Evolutionary conservation across 2,329 filamentous ascomycete species (phyloP).

Genomic region (Fusarium solani-melongenae): DNA sequence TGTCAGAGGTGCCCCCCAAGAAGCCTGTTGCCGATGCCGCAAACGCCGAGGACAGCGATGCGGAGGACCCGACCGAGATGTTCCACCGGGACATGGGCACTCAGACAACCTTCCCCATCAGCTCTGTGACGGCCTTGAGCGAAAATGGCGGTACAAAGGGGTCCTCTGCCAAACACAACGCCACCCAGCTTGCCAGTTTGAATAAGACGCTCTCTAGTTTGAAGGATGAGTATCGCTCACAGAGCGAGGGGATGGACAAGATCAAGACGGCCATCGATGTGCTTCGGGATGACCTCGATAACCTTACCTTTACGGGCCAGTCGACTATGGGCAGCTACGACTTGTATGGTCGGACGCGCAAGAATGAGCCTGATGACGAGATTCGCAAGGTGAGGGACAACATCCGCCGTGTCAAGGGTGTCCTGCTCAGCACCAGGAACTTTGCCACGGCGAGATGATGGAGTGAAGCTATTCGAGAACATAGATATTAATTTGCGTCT

Average conservation of each 20-base stretch:
- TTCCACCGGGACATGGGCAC: conserved; percentile 86
- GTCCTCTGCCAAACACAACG: conserved; percentile 52
- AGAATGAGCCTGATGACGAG: conserved; percentile 73
- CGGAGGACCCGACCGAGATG: conserved; percentile 77
- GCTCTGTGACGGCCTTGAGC: conserved; percentile 21
- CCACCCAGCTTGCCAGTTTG: conserved; percentile 56
- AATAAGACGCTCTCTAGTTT: conserved; percentile 55
- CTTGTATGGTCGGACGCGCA: conserved; percentile 56
- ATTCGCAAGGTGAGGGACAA: conserved; percentile 78
- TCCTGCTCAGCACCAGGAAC: conserved; percentile 78
- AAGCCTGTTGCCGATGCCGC: conserved; percentile 27
- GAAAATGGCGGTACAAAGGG: conserved; percentile 27
- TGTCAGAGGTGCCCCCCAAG: conserved; percentile 68
- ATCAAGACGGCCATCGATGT: conserved; percentile 65
- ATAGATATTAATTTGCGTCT: background rate
- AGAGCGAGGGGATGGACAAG: conserved; percentile 62
- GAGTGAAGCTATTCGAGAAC: background rate
- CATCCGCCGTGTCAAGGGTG: conserved; percentile 82
- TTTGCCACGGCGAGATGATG: conserved; percentile 61
- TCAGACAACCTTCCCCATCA: conserved; percentile 69
- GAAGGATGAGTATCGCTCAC: conserved; percentile 55
- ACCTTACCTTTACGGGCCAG: conserved; percentile 60
- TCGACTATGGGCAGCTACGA: conserved; percentile 54
- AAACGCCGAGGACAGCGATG: conserved; percentile 56
- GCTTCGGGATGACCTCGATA: conserved; percentile 74